Percentiles rank a stretch among this genome's conserved stretches.
Conservation (phyloP, 345 rosid genomes). For the Crucihimalaya himalaica region DNA sequence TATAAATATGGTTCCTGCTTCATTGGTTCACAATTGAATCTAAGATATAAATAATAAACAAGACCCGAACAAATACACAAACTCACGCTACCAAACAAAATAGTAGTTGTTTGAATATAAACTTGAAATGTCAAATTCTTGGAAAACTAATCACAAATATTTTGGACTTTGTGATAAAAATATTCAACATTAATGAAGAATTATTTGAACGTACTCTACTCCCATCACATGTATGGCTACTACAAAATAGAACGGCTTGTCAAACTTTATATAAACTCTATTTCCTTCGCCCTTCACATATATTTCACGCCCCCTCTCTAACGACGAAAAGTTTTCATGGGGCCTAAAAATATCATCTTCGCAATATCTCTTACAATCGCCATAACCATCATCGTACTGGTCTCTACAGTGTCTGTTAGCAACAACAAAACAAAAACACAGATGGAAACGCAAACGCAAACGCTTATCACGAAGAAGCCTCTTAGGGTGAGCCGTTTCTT, state of each 20-base stretch:
- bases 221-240: constrained; percentile 24
- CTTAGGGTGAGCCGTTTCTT: constrained; percentile 60
- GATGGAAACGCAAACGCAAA: not conserved
- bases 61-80: not conserved
- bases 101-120: constrained; percentile 5
- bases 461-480: constrained; percentile 7
- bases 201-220: constrained; percentile 34
- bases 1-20: not conserved
- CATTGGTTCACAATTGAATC: constrained; percentile 22
- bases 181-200: constrained; percentile 32
- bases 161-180: constrained; percentile 27
- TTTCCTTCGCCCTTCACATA: not conserved
- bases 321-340: constrained; percentile 39
- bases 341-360: constrained; percentile 43
- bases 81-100: constrained; percentile 27
- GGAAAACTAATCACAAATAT: constrained; percentile 11
- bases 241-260: constrained; percentile 7
- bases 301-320: constrained; percentile 13
- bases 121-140: constrained; percentile 26
- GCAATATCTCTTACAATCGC: constrained; percentile 51
- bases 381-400: constrained; percentile 46
- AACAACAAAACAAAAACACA: constrained; percentile 21
- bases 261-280: constrained; percentile 27
- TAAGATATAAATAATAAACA: not conserved
- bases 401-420: constrained; percentile 29